These are phyloP conservation scores for Delitschia confertaspora DNA, from an alignment of 495 filamentous ascomycete genomes.

Conservation along the genomic window DNA sequence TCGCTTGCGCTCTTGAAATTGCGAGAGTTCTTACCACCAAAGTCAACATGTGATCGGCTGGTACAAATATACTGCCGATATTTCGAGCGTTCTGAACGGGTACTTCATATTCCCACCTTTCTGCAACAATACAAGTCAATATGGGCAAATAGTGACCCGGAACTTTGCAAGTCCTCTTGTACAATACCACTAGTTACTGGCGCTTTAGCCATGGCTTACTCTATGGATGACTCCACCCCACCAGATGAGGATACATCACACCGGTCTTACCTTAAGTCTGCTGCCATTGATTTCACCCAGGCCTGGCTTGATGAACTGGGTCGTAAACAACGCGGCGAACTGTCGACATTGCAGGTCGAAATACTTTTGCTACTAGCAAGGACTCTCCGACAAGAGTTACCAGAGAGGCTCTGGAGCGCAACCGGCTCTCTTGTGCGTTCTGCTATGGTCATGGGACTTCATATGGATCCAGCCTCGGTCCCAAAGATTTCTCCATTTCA, in stretches of 20 bases:
- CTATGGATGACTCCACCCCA: neutral
- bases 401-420: constrained; percentile 49
- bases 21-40: neutral
- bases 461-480: constrained; percentile 46
- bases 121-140: neutral
- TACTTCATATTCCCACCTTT: constrained; percentile 1
- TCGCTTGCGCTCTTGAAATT: neutral
- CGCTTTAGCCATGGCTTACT: neutral
- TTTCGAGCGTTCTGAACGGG: neutral
- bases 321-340: neutral
- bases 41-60: neutral
- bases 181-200: neutral
- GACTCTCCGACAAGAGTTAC: neutral
- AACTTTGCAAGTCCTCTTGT: neutral
- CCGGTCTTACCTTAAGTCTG: neutral
- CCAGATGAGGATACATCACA: neutral
- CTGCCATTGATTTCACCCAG: neutral
- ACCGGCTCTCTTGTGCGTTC: constrained; percentile 49
- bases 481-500: constrained; percentile 40
- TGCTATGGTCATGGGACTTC: constrained; percentile 54
- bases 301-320: neutral
- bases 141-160: neutral
- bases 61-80: neutral
- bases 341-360: neutral
- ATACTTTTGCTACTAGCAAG: neutral